A percentile compares a stretch with the other conserved stretches of the same genome.
phyloP scores from a whole-genome alignment of 345 rosid species.

The Populus davidiana region DNA sequence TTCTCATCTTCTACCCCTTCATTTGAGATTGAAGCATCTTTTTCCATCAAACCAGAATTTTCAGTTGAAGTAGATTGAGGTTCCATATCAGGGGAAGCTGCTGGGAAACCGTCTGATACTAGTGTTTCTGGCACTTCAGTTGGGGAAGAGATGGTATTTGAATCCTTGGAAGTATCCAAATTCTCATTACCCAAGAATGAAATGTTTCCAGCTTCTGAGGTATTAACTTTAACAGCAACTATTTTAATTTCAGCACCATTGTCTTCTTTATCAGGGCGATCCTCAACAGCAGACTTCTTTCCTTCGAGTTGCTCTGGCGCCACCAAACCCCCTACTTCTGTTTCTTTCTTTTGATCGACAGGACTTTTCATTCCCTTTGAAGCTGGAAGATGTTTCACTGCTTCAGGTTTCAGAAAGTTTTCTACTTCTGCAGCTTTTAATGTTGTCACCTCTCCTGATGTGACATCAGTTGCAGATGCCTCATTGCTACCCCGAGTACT shows the following conservation, averaged over 20 bases:
- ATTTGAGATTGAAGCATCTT: constrained; percentile 34
- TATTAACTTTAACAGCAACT: constrained; percentile 24
- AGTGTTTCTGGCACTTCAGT: constrained; percentile 24
- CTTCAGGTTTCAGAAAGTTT: constrained; percentile 31
- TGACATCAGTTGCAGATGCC: constrained; percentile 28
- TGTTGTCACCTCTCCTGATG: constrained; percentile 20
- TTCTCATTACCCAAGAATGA: constrained; percentile 17
- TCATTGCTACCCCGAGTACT: constrained; percentile 33
- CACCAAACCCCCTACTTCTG: constrained; percentile 21
- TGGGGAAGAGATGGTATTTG: constrained; percentile 19
- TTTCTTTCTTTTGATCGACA: constrained; percentile 31
- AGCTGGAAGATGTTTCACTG: constrained; percentile 25
- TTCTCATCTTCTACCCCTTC: constrained; percentile 35
- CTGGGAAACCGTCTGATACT: constrained; percentile 23
- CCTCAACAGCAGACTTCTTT: constrained; percentile 20
- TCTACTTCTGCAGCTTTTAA: constrained; percentile 33
- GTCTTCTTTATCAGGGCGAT: constrained; percentile 27
- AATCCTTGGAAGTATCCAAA: constrained; percentile 26
- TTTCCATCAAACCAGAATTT: constrained; percentile 25
- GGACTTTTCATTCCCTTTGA: constrained; percentile 30
- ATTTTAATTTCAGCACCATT: constrained; percentile 22
- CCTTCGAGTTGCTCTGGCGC: constrained; percentile 26
- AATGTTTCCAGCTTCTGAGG: constrained; percentile 30
- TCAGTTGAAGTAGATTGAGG: constrained; percentile 26
- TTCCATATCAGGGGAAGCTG: constrained; percentile 31